Evolutionary conservation across 768 basidiomycete genomes (phyloP), one percentile per base, ranked within the genome.

Genomic region (Leucocoprinus birnbaumii): DNA sequence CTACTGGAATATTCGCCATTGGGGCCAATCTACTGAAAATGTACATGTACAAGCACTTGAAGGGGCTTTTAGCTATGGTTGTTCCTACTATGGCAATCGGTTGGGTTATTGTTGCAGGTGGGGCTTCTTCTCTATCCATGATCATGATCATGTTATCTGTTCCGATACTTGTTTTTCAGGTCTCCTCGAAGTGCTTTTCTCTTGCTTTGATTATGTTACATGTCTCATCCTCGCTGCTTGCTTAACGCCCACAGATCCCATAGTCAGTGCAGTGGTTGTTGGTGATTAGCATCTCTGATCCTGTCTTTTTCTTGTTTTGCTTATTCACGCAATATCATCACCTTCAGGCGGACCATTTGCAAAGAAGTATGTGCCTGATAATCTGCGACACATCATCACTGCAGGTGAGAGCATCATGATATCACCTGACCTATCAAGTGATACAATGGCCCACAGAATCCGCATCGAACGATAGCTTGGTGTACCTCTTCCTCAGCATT

Each of bases 401-500:
- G 92, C 91, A 0, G 38, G 38, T 38, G 38, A 6, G 38, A n/a
- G n/a, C 16, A n/a, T n/a, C n/a, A 6, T 38, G 11, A 3, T n/a
- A 38, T 6, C 38, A 4, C 11, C n/a, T 11, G n/a, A n/a, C n/a
- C 11, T 14, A 3, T 38, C 16, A 13, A 13, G 4, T 14, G 9
- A 13, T 14, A 3, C n/a, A 11, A 38, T 14, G 38, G 38, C 4
- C n/a, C 14, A 10, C 10, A 38, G 38, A 98, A 69, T 91, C 89
- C 3, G 96, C 95, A 0, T 86, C 91, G 6, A 98, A 98, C 68
- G 96, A 98, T 60, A 96, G 96, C 2, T 78, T 98, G 10, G 94
- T 94, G 2, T 97, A 95, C 68, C 94, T 94, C 0, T 97, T 97
- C 67, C 75, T 98, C 52, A 80, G 83, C 21, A 78, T 98, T 50